Conservation (phyloP, 73 alveolate species). For the Durusdinium trenchii region DNA sequence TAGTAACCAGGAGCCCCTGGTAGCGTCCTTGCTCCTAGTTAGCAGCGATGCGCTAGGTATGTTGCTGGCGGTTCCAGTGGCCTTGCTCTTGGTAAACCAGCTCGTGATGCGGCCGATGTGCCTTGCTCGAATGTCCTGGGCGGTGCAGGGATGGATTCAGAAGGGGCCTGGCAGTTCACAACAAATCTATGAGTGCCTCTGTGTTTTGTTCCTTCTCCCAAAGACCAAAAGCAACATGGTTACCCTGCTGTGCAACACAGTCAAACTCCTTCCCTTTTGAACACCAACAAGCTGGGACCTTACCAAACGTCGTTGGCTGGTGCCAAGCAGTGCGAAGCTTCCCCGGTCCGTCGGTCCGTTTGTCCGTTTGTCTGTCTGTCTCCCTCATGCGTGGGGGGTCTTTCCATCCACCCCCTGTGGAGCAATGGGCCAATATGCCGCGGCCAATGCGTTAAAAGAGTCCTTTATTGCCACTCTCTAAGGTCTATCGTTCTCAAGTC, state of each 20-base stretch:
- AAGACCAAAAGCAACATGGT: background rate
- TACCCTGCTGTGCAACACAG: background rate
- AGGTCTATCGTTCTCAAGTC: too few relatives aligned
- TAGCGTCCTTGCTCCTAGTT: background rate
- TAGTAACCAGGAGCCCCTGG: too few relatives aligned
- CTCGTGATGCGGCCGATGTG: conserved; percentile 18
- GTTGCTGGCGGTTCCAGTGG: conserved; percentile 32
- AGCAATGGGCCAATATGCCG: too few relatives aligned
- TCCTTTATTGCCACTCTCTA: too few relatives aligned
- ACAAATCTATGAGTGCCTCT: background rate
- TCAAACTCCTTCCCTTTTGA: background rate
- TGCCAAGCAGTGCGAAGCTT: too few relatives aligned
- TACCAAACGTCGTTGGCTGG: background rate
- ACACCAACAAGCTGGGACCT: background rate
- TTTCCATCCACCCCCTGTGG: too few relatives aligned
- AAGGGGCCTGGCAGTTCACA: background rate
- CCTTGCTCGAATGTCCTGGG: background rate
- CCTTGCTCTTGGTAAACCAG: conserved; percentile 30
- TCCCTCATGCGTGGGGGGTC: too few relatives aligned
- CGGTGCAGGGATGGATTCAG: background rate
- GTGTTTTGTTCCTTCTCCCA: background rate
- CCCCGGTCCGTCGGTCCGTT: too few relatives aligned
- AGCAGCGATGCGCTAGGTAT: background rate
- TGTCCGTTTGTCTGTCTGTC: too few relatives aligned
- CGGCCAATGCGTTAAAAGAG: too few relatives aligned